Evolutionary conservation across 495 filamentous ascomycete species (phyloP), one percentile per base, ranked within the genome.

Genomic region (Bombardia bombarda): DNA sequence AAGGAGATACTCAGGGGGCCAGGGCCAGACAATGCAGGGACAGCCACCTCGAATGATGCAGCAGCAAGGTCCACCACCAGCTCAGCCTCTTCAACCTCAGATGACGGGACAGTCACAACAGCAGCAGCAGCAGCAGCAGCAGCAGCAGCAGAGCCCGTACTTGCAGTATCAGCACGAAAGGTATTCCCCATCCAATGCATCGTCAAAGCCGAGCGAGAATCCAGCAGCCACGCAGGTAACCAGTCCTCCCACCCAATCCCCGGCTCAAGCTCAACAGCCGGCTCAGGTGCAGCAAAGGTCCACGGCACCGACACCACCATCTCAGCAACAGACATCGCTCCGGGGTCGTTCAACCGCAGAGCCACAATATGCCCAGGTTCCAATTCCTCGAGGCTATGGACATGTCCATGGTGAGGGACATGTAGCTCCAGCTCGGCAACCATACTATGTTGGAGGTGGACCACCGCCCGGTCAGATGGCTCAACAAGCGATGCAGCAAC

Each of bases 341-440:
- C 17, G 18, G 38, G 7, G 19, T 10, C n/a, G n/a, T n/a, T n/a
- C 42, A 14, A 32, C 35, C 32, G 5, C 51, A 46, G 17, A 40
- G 13, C n/a, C 23, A 40, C 57, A 64, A 21, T 74, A 74, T 37
- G 63, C 56, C 3, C 51, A 53, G 23, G 69, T 74, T 0, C 70
- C 70, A 10, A 72, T 74, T n/a, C 70, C 70, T 1, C 50, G 48
- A 4, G 62, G 63, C 19, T 74, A 74, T 45, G 49, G 58, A 3
- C 57, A 66, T 32, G 70, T 72, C 16, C 68, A 66, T 40, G 62
- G 59, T 16, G 69, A 73, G 34, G 70, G 68, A 3, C 48, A 55
- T 16, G 28, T 63, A 3, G 62, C 55, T 12, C 50, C 55, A 8
- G 62, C 64, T 3, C 63, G 55, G 16, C 58, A 61, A 13, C 60